A percentile compares a stretch with the other conserved stretches of the same genome.
Evolutionary conservation across 805 yeast genomes (phyloP).

Genomic region (Hanseniaspora occidentalis): DNA sequence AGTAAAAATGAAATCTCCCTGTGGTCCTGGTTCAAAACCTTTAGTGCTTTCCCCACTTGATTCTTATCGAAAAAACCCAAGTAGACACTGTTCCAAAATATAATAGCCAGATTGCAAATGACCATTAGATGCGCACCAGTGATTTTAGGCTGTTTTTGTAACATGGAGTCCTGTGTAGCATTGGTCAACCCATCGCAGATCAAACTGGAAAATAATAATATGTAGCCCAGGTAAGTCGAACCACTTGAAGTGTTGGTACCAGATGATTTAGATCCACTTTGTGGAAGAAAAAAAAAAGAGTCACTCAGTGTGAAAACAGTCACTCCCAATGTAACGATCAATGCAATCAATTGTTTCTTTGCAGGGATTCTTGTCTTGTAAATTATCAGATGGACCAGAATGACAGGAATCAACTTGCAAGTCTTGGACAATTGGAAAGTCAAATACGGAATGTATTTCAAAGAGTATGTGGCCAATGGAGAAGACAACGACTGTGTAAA

Average conservation of each 20-base stretch:
- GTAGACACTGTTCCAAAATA: slow-evolving; percentile 38
- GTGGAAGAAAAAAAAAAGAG: too few species aligned
- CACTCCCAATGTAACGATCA: slow-evolving; percentile 74
- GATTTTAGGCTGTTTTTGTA: slow-evolving; percentile 36
- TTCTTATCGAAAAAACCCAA: slow-evolving; percentile 19
- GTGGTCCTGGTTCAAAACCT: slow-evolving; percentile 20
- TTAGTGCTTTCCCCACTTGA: slow-evolving; percentile 25
- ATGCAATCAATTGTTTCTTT: slow-evolving; percentile 69
- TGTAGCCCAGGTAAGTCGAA: slow-evolving; percentile 37
- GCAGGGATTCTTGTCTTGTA: slow-evolving; percentile 62
- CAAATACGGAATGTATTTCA: slow-evolving; percentile 75
- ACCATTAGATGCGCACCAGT: slow-evolving; percentile 88
- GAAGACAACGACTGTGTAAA: slow-evolving; percentile 68
- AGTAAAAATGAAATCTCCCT: slow-evolving; percentile 50
- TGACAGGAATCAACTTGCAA: slow-evolving; percentile 90
- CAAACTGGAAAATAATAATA: slow-evolving; percentile 46
- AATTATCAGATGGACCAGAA: slow-evolving; percentile 62
- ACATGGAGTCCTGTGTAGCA: slow-evolving; percentile 82
- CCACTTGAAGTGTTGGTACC: slow-evolving; percentile 1
- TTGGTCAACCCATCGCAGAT: slow-evolving; percentile 86
- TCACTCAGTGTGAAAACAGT: slow-evolving; percentile 55
- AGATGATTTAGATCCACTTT: slow-evolving; percentile 14
- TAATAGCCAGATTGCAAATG: slow-evolving; percentile 37
- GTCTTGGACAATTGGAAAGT: slow-evolving; percentile 81
- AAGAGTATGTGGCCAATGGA: slow-evolving; percentile 69